Base-by-base conservation (phyloP, 2,329 filamentous ascomycete genomes). In the Talaromyces sp. region DNA sequence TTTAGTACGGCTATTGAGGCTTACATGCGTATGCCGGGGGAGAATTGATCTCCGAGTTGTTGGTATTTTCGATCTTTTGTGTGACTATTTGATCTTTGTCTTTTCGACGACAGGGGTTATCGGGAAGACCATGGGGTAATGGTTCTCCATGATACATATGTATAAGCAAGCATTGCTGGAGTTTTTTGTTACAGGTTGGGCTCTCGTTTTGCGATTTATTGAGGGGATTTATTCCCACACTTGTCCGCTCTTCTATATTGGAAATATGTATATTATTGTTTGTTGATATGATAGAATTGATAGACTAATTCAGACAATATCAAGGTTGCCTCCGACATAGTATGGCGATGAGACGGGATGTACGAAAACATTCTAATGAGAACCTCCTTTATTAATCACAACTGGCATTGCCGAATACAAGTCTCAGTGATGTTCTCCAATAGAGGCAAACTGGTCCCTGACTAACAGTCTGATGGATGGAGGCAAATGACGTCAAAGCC, bases 1-100 rank as follows among this genome's bases (percentile, higher is more conserved):
- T 97, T 97, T 67, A 89, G 86, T 72, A 86, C 89, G 13, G 93
- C 92, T 0, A 97, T 97, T 71, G 93, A 97, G 80, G 85, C 85
- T 36, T 97, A 91, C 72, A 90, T 97, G 90, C 78, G 89, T 66
- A 87, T 88, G 80, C 88, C 89, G 10, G 69, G 69, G 59, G 64
- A 84, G 58, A 64, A 84, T 46, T 60, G 36, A 59, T 37, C 15
- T 5, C 2, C 35, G 17, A 13, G 11, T n/a, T 51, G 5, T 28
- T 37, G 25, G 36, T 19, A 55, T 3, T 17, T 21, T 60, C 33
- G 36, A 9, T 19, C 22, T 41, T 56, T 1, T 48, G 53, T 37
- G 35, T 35, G 54, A 50, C 25, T 50, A 48, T 50, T 35, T 5
- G 19, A 53, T 25, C 41, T 51, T n/a, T 41, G 19, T 53, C 45